Base-by-base conservation (phyloP, 1,139 yeast species). In the Hansenula lynferdii region DNA sequence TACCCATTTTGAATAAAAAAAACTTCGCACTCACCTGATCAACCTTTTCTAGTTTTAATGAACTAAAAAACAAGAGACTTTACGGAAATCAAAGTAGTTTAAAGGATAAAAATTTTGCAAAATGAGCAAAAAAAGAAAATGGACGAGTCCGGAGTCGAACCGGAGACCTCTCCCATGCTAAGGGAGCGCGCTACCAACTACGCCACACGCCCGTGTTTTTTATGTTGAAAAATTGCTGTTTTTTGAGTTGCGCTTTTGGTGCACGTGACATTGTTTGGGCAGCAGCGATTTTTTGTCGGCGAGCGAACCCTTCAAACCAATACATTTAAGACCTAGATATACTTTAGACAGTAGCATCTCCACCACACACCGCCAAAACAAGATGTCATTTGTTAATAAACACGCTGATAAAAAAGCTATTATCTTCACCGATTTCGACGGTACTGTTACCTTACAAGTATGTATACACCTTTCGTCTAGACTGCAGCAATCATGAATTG, bases 361-460 rank as follows among this genome's bases (percentile, higher is more conserved):
- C 12, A 26, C 6, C 28, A 26, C 8, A n/a, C 8, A 7, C 20
- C 4, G 7, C 10, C 12, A 11, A 28, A 21, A 48, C 10, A n/a
- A 25, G 23, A 50, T 50, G 56, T 49, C 56, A 2, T 46, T 45
- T 24, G 53, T 51, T 17, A 38, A 47, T 18, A 49, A 50, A 26
- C 50, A 51, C 37, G 42, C 50, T 8, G 45, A 49, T 22, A 51
- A 54, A 45, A 71, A 74, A 50, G 92, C 95, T 41, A 86, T 92
- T 53, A 84, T 92, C 29, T 92, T 92, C 67, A 85, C 97, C 38
- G 98, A 92, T 63, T 92, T 95, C 80, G 98, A 92, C 61, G 98
- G 98, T 18, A 92, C 98, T 8, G 95, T 92, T 48, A 92, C 98
- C 15, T 68, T 85, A 45, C 83, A 80, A 54, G 59, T 54, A 43